phyloP scores from a whole-genome alignment of 2,329 filamentous ascomycete species.

The Fusarium kyushuense region DNA sequence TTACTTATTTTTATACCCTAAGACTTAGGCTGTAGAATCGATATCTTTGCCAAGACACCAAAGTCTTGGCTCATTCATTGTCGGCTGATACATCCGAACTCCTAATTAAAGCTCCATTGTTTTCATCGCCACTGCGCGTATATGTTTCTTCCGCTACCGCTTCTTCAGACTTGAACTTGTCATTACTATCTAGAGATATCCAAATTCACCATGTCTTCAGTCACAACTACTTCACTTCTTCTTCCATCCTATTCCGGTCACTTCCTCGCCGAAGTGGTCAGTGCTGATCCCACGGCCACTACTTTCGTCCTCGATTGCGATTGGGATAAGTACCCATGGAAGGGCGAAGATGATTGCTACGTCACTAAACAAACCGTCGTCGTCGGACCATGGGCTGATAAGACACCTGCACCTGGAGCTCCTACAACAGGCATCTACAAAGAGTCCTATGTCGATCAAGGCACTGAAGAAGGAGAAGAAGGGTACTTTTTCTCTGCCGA shows the following conservation, averaged over 20 bases:
- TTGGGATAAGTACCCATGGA: not conserved
- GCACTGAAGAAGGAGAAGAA: not conserved
- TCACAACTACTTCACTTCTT: constrained; percentile 1
- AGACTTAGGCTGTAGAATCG: too few species aligned
- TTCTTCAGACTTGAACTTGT: not conserved
- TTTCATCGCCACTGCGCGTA: not conserved
- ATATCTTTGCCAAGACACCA: too few species aligned
- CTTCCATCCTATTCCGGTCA: not conserved
- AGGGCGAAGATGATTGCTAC: not conserved
- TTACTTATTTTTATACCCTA: too few species aligned
- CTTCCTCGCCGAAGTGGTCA: not conserved
- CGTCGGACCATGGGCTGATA: constrained; percentile 5
- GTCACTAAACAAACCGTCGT: not conserved
- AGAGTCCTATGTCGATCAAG: not conserved
- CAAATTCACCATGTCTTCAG: not conserved
- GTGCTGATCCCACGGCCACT: not conserved
- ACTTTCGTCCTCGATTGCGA: constrained; percentile 11
- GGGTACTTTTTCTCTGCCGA: not conserved
- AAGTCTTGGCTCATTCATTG: constrained; percentile 8
- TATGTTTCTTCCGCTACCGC: not conserved
- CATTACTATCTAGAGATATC: not conserved
- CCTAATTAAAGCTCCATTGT: not conserved
- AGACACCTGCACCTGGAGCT: not conserved
- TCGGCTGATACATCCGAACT: not conserved
- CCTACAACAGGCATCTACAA: not conserved